Conservation (phyloP, 495 filamentous ascomycete species). For the Tuber microsphaerosporum region DNA sequence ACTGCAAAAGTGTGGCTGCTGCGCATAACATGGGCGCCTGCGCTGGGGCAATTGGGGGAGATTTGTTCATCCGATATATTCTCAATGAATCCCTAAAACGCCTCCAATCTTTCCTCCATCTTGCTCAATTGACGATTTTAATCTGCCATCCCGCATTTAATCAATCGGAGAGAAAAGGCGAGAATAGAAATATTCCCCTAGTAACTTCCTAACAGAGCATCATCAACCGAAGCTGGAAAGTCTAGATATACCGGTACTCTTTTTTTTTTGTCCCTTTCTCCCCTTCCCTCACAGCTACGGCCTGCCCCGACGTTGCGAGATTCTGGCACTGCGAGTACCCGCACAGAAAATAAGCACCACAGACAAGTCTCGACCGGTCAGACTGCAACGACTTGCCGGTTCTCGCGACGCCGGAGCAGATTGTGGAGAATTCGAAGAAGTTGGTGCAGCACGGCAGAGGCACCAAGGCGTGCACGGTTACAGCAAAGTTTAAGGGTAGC, state of each 20-base stretch:
- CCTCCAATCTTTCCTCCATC: background rate
- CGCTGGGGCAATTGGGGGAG: background rate
- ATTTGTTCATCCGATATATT: constrained; percentile 7
- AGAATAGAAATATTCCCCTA: background rate
- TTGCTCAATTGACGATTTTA: background rate
- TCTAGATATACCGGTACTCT: background rate
- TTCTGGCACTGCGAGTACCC: background rate
- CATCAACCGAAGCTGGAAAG: background rate
- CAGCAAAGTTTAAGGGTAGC: background rate
- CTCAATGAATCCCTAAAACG: background rate
- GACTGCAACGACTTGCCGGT: background rate
- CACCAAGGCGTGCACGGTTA: background rate
- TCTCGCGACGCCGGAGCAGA: background rate
- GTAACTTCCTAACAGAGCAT: background rate
- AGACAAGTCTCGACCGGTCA: background rate
- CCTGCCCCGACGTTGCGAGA: background rate
- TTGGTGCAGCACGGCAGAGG: background rate
- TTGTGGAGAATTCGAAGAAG: background rate
- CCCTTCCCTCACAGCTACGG: background rate
- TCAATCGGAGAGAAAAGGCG: background rate
- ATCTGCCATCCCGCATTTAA: background rate
- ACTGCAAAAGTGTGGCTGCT: background rate
- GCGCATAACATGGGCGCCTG: background rate
- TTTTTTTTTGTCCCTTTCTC: background rate
- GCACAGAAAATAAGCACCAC: background rate